Percentiles rank a stretch among this genome's conserved stretches.
phyloP scores from a whole-genome alignment of 257 asterid species.

The Petunia secreta region DNA sequence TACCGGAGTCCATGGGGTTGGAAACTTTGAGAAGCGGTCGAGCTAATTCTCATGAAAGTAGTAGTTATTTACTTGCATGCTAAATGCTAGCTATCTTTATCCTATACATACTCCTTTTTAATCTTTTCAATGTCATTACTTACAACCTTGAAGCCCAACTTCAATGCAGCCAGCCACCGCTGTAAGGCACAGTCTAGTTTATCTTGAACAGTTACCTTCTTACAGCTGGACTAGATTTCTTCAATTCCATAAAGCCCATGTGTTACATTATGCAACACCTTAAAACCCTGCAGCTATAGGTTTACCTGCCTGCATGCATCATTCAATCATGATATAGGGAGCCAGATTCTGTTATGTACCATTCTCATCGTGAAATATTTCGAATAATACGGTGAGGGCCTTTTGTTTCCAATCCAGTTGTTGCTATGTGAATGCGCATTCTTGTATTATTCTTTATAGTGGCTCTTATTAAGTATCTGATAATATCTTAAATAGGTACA shows the following conservation, averaged over 20 bases:
- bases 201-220: conserved; percentile 4
- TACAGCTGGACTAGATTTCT: conserved; percentile 18
- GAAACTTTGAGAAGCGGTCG: conserved; percentile 14
- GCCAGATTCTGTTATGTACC: conserved; percentile 1
- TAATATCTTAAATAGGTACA: background rate
- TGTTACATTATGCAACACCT: background rate
- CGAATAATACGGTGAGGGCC: background rate
- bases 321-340: background rate
- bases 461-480: background rate
- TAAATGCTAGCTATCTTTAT: background rate
- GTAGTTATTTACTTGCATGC: background rate
- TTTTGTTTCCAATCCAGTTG: background rate
- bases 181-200: background rate
- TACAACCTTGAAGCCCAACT: background rate
- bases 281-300: background rate
- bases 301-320: background rate
- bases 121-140: background rate
- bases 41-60: background rate
- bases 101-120: background rate
- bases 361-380: background rate
- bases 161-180: background rate
- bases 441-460: background rate
- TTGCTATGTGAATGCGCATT: background rate
- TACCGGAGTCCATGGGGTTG: background rate
- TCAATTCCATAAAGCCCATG: background rate